Base-by-base conservation (phyloP, 2,329 filamentous ascomycete species). In the Diaporthe caulivora region DNA sequence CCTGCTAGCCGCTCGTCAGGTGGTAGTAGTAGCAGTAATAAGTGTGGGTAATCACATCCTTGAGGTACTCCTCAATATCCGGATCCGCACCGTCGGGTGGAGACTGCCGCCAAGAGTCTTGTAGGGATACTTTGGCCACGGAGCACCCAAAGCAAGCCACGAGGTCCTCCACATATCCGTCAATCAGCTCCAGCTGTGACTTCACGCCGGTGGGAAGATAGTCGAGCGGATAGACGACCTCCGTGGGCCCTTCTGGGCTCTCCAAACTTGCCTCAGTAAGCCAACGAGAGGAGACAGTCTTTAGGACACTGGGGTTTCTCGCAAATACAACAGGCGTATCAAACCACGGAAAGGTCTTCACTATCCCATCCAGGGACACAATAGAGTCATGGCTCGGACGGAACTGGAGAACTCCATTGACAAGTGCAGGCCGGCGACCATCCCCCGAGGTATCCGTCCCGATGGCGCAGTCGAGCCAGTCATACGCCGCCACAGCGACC, bases 401-500 rank as follows among this genome's bases (percentile, higher is more conserved):
- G 15, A 72, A 65, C 49, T 72, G 70, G 49, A 72, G 65, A 3
- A 72, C 10, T 1, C 70, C 58, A 21, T 72, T 72, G 3, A 49
- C 37, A 1, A 65, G 18, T 15, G 70, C 70, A 26, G 70, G 70
- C 18, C 70, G 31, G 0, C 58, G 70, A 15, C 70, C 70, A 18
- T 47, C 42, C 1, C 71, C 65, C 5, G 71, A 70, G 10, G 58
- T 74, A 42, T 74, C 72, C 13, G 60, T 74, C 1, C 72, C 72
- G 8, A 69, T 34, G n/a, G 72, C 72, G 15, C 31, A 24, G 80
- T 77, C 37, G 83, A 77, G 11, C 44, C 76, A 77, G 71, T 82
- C 74, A 78, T 82, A 78, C 44, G 83, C 76, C 64, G 84, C 84
- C 74, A 76, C 73, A 2, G 79, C 78, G 34, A 75, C 80, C 15